Evolutionary conservation across 75 land plant genomes (phyloP), one percentile per base, ranked within the genome.

Genomic region (Gnetum montanum): DNA sequence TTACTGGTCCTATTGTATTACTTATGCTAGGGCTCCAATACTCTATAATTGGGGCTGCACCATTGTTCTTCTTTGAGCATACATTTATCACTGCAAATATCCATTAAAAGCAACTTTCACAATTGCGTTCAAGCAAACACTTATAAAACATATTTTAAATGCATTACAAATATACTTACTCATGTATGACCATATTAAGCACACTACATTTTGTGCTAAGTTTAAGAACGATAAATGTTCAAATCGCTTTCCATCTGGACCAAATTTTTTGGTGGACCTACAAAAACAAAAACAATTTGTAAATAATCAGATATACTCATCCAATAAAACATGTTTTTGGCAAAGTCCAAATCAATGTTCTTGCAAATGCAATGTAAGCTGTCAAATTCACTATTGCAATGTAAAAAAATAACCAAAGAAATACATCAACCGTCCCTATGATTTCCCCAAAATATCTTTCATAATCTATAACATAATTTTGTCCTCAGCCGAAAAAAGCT

Each of bases 1-100:
- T 85, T 20, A 96, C 86, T n/a, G 98, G 98, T 24, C 98, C 98
- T 66, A 94, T 85, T 13, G 98, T 88, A 49, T 94, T 94, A 2
- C 87, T 80, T 23, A 94, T 78, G 54, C 98, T 82, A 29, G 96
- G 73, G 71, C 96, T 83, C 96, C 98, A 89, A 57, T 75, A 90
- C 19, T 69, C 69, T 83, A 82, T 75, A 62, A 82, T 62, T 16
- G 98, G 98, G 37, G 98, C 96, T 58, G 82, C 82, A 6, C 50
- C 75, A 45, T 19, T 54, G 4, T 69, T 77, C 33, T 83, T 64
- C 28, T 62, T 54, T 6, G 84, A 72, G 84, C 82, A 85, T 11
- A 94, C 49, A 56, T 57, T 74, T 34, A 85, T 67, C 84, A 85
- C 96, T 94, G 68, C 30, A 31, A n/a, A 16, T 25, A 63, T 62